Base-by-base conservation (phyloP, 331 rosid species). In the Spiraea crenata region DNA sequence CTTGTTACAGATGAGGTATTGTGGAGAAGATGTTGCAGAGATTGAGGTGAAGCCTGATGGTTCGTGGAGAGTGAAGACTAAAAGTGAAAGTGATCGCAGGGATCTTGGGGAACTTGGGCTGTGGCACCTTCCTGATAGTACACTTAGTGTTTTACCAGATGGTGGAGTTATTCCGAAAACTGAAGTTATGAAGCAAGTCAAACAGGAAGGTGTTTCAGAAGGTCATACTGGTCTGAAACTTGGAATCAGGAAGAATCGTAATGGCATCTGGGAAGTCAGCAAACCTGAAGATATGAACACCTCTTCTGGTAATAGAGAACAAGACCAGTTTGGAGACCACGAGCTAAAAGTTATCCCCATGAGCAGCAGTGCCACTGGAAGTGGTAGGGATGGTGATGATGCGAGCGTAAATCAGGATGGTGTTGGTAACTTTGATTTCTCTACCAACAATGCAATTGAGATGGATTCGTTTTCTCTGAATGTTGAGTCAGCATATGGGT, bases 21-120 rank as follows among this genome's bases (percentile, higher is more conserved):
- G 98, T 80, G 98, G 88, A 37, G 99, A 95, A 51, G 99, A 95
- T 78, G 86, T 86, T 60, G 65, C 90, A 42, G 99, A 95, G 82
- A 81, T 95, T 58, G 99, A 95, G 79, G 96, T 91, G 79, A 88
- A 88, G 77, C 98, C 96, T 80, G 99, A 95, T 75, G 96, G 99
- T 70, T 86, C 82, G 77, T 95, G 99, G 99, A 93, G 99, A 69
- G 98, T 79, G 37, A 91, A 87, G 86, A 70, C 86, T 73, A 95
- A 86, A 83, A 89, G 71, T 79, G 99, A 91, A 82, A 84, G 75
- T 81, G 99, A 91, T 69, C 83, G 83, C 56, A 83, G 88, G 47
- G 96, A 89, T 40, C 84, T 91, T 16, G 93, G 96, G 57, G 85
- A 76, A 71, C 89, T 95, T 78, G 76, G 86, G 40, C 77, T 70